A percentile compares a stretch with the other conserved stretches of the same genome.
These are phyloP conservation scores for Polychytrium aggregatum DNA, from an alignment of 192 early-diverging fungal species.

Conservation along the genomic window DNA sequence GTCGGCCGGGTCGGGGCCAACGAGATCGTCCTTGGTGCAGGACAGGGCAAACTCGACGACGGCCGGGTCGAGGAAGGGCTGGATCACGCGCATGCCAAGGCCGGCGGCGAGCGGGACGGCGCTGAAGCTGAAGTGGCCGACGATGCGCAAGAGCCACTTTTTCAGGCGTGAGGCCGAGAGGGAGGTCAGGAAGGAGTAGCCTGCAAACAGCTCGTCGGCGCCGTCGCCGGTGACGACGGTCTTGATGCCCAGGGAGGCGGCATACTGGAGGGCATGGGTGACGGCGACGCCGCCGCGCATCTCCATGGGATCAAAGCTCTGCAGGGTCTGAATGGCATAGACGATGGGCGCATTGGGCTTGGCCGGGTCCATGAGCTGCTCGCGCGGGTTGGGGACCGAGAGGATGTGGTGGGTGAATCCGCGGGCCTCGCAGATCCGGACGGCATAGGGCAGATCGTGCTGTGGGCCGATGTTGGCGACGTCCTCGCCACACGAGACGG, in stretches of 20 bases:
- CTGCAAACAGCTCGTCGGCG: constrained; percentile 63
- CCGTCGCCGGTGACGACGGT: constrained; percentile 52
- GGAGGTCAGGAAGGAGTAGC: constrained; percentile 48
- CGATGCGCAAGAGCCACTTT: constrained; percentile 34
- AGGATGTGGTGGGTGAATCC: constrained; percentile 35
- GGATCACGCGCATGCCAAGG: constrained; percentile 45
- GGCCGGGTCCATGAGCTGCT: constrained; percentile 5
- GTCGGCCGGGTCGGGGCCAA: constrained; percentile 6
- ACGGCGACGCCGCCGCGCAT: constrained; percentile 52
- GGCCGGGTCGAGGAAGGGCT: constrained; percentile 45
- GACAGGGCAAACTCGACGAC: constrained; percentile 42
- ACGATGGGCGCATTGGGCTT: constrained; percentile 22
- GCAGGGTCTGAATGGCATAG: constrained; percentile 37
- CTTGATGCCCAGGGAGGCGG: constrained; percentile 29
- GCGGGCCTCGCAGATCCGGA: constrained; percentile 28
- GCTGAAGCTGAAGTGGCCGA: constrained; percentile 42
- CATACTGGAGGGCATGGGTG: constrained; percentile 33
- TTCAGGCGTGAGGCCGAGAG: constrained; percentile 34
- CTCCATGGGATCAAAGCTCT: constrained; percentile 65
- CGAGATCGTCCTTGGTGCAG: constrained; percentile 16
- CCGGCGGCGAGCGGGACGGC: constrained; percentile 35
- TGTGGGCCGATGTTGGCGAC: constrained; percentile 29
- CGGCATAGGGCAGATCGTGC: constrained; percentile 45
- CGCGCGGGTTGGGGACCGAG: constrained; percentile 26
- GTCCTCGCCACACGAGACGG: constrained; percentile 19